These are phyloP conservation scores for Cordia subcordata DNA, from an alignment of 257 asterid genomes.

Conservation along the genomic window DNA sequence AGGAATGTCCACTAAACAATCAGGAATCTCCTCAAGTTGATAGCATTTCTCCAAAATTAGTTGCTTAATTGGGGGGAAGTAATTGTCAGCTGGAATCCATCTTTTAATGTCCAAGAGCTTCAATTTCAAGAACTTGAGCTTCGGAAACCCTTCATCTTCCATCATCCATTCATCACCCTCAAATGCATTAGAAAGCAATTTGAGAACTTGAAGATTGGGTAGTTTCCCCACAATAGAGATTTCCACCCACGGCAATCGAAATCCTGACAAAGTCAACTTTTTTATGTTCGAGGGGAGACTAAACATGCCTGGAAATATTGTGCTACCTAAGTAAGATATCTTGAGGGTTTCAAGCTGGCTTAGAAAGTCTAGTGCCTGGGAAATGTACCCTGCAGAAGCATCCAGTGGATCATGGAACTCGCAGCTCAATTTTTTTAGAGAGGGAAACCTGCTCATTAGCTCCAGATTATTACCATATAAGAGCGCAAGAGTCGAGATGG, in stretches of 20 bases:
- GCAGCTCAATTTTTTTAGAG: constrained; percentile 5
- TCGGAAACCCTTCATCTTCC: not conserved
- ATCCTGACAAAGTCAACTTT: constrained; percentile 13
- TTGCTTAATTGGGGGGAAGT: constrained; percentile 20
- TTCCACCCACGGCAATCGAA: not conserved
- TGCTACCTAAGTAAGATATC: not conserved
- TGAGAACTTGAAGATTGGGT: constrained; percentile 14
- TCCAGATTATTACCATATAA: not conserved
- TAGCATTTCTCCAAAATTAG: too few relatives aligned
- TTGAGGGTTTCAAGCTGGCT: constrained; percentile 12
- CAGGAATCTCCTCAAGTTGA: too few relatives aligned
- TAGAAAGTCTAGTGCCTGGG: not conserved
- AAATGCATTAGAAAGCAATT: constrained; percentile 1
- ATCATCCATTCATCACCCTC: constrained; percentile 1
- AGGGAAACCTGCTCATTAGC: constrained; percentile 1
- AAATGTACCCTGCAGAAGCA: not conserved
- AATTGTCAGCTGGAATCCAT: constrained; percentile 7
- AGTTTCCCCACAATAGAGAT: constrained; percentile 4
- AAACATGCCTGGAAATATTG: not conserved
- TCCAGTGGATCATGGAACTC: not conserved
- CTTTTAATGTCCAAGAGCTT: not conserved
- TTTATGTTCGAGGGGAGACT: constrained; percentile 5
- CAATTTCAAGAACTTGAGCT: not conserved
- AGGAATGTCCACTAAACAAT: too few relatives aligned
- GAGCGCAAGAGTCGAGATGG: constrained; percentile 10